Base-by-base conservation (phyloP, 306 rosid species). In the Lupinus albus region DNA sequence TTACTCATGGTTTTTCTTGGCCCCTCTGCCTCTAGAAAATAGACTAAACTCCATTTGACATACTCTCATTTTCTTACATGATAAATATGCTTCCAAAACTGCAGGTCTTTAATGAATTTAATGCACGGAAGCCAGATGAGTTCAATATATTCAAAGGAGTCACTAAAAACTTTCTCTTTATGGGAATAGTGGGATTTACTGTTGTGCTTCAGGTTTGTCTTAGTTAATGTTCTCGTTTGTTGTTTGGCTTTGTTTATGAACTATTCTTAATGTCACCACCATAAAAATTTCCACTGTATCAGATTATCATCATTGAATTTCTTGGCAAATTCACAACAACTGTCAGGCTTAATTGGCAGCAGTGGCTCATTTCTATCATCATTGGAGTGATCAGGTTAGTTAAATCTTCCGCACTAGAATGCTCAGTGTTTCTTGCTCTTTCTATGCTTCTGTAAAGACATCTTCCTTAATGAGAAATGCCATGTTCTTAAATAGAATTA, bases 111-210 rank as follows among this genome's bases (percentile, higher is more conserved):
- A 94, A 94, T 25, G 99, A 94, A 70, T 90, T 94, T 70, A 94
- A 91, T 84, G 99, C 99, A 8, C 81, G 97, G 58, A 94, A 94
- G 82, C 99, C 99, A 0, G 99, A 94, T 60, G 91, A 94, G 46
- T 75, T 35, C 38, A 94, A 94, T 68, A 82, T 94, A 50, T 94
- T 94, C 70, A 75, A 75, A 59, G 99, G 99, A 51, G 82, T 91
- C 16, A 82, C 86, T 1, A 70, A 25, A 72, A 94, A 94, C 70
- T 82, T 74, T 57, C 91, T 94, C 53, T 94, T 94, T 45, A 86
- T 88, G 57, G 99, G 87, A 64, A 94, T 94, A 58, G 72, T 94
- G 20, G 88, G 72, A 45, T 14, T 85, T 25, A 94, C 99, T 50
- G 51, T 91, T 8, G 84, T 87, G 11, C 97, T 94, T 77, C 99